Conservation (phyloP, 2,329 filamentous ascomycete species). For the Ophidiomyces ophidiicola region DNA sequence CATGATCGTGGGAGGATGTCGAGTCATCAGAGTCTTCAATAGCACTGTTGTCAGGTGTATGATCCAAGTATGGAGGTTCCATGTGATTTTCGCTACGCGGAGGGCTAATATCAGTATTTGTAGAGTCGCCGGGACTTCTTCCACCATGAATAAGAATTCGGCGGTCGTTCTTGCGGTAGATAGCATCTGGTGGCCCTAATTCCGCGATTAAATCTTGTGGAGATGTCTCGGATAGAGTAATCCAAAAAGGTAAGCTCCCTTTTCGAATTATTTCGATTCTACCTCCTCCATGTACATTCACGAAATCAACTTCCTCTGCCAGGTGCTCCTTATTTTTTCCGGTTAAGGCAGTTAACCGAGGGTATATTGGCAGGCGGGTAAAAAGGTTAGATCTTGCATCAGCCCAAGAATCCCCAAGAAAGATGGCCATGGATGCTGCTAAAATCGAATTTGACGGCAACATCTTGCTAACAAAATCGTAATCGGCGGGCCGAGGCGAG, state of each 20-base stretch:
- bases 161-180: conserved; percentile 83
- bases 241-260: conserved; percentile 53
- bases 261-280: conserved; percentile 65
- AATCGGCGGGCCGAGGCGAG: conserved; percentile 58
- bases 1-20: conserved; percentile 46
- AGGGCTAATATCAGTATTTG: conserved; percentile 20
- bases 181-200: conserved; percentile 83
- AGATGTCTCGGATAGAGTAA: conserved; percentile 72
- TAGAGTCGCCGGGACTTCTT: conserved; percentile 18
- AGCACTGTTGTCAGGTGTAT: conserved; percentile 58
- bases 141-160: conserved; percentile 67
- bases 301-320: conserved; percentile 78
- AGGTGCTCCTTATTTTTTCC: conserved; percentile 63
- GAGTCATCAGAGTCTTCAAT: conserved; percentile 49
- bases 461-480: conserved; percentile 75
- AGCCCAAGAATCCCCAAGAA: conserved; percentile 80
- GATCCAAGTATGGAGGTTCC: conserved; percentile 54
- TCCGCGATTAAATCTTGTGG: conserved; percentile 85
- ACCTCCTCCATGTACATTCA: conserved; percentile 66
- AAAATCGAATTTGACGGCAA: conserved; percentile 64
- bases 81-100: conserved; percentile 25
- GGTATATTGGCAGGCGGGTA: conserved; percentile 58
- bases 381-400: conserved; percentile 67
- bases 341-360: conserved; percentile 57
- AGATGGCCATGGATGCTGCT: conserved; percentile 80